These are phyloP conservation scores for Aspergillus brasiliensis DNA, from an alignment of 2,329 filamentous ascomycete genomes.

Conservation along the genomic window DNA sequence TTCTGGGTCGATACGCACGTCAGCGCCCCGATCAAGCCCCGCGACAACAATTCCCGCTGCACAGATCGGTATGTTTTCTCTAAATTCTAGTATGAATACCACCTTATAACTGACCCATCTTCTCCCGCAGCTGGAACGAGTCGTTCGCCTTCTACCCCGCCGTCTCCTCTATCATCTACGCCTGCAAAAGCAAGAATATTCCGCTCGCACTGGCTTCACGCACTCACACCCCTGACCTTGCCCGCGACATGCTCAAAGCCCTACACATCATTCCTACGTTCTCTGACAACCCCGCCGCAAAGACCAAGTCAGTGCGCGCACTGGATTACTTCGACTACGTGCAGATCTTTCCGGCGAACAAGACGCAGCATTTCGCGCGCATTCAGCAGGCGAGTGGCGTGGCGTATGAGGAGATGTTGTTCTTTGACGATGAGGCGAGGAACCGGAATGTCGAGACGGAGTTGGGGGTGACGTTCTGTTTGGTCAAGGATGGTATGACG, in stretches of 20 bases:
- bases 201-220: conserved; percentile 75
- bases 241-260: conserved; percentile 75
- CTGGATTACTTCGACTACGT: conserved; percentile 59
- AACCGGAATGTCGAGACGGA: conserved; percentile 77
- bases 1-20: conserved; percentile 98
- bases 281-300: conserved; percentile 41
- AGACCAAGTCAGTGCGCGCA: conserved; percentile 51
- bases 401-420: conserved; percentile 81
- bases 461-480: conserved; percentile 79
- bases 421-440: conserved; percentile 89
- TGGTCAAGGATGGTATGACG: conserved; percentile 78
- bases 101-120: conserved; percentile 5
- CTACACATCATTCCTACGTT: conserved; percentile 61
- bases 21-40: conserved; percentile 69
- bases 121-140: conserved; percentile 57
- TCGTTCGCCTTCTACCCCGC: conserved; percentile 70
- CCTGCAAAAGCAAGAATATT: conserved; percentile 58
- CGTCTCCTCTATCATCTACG: conserved; percentile 67
- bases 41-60: conserved; percentile 53
- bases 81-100: conserved; percentile 10
- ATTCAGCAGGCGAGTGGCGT: conserved; percentile 72
- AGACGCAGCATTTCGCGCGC: conserved; percentile 80
- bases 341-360: conserved; percentile 72
- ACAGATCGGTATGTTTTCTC: conserved; percentile 41
- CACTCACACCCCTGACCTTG: conserved; percentile 77